Conservation (phyloP, 2,329 filamentous ascomycete genomes). For the Fusarium haematococcum region DNA sequence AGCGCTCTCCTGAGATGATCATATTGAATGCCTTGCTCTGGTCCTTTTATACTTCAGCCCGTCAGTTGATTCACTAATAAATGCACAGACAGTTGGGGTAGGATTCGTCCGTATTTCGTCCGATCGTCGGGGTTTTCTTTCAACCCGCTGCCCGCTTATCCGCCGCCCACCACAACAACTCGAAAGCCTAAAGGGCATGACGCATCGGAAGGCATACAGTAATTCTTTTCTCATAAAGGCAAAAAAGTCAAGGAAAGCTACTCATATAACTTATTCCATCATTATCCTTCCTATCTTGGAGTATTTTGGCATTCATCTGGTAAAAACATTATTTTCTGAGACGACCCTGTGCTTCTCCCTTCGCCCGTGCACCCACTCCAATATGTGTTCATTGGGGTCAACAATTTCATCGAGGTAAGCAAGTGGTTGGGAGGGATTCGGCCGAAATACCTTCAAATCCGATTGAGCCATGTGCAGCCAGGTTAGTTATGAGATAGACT, state of each 20-base stretch:
- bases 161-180: neutral
- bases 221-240: neutral
- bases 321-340: neutral
- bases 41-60: neutral
- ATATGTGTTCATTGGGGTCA: neutral
- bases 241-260: neutral
- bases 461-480: neutral
- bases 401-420: neutral
- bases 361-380: neutral
- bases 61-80: no score
- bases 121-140: neutral
- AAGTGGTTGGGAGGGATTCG: neutral
- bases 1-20: neutral
- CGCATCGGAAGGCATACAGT: neutral
- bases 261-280: neutral
- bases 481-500: neutral
- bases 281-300: neutral
- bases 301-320: neutral
- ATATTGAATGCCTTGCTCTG: neutral
- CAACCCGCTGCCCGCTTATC: neutral
- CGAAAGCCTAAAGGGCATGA: neutral
- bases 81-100: neutral
- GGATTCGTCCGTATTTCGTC: neutral
- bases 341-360: neutral
- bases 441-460: neutral